These are phyloP conservation scores for Luffa acutangula DNA, from an alignment of 306 rosid species.

Conservation along the genomic window DNA sequence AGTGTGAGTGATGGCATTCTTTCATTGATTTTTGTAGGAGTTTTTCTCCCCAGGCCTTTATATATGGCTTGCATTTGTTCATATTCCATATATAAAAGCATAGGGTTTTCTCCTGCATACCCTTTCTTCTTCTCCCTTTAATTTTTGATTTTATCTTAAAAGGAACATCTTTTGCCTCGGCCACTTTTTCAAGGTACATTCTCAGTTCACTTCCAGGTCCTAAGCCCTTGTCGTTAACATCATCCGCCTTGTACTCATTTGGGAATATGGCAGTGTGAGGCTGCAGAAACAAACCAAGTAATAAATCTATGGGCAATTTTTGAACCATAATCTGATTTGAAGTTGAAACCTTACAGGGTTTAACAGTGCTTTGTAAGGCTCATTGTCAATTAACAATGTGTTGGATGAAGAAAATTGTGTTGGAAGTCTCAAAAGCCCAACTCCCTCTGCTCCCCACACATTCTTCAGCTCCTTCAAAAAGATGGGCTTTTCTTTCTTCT, in stretches of 20 bases:
- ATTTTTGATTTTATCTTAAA: too few species aligned
- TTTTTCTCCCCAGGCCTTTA: too few species aligned
- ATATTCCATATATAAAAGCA: too few species aligned
- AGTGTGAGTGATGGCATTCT: too few species aligned
- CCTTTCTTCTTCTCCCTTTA: too few species aligned
- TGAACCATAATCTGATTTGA: neutral
- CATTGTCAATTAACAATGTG: slow-evolving; percentile 17
- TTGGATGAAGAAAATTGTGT: slow-evolving; percentile 8
- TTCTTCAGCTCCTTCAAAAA: slow-evolving; percentile 25
- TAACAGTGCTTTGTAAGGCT: slow-evolving; percentile 25
- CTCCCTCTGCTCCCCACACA: too few species aligned
- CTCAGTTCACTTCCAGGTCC: slow-evolving; percentile 15
- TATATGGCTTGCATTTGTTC: too few species aligned
- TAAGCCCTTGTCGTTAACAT: neutral
- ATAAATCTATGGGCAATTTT: too few species aligned
- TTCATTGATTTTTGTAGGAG: too few species aligned
- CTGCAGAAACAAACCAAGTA: neutral
- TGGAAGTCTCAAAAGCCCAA: too few species aligned
- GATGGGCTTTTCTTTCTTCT: slow-evolving; percentile 20
- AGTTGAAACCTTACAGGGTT: slow-evolving; percentile 17
- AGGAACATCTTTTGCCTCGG: slow-evolving; percentile 22
- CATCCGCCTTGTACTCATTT: slow-evolving; percentile 7
- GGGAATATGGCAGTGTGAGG: slow-evolving; percentile 15
- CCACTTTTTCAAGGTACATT: slow-evolving; percentile 17
- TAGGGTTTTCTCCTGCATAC: too few species aligned